Evolutionary conservation across 1,284 basidiomycete species (phyloP), one percentile per base, ranked within the genome.

Genomic region (Anthracocystis walkeri): DNA sequence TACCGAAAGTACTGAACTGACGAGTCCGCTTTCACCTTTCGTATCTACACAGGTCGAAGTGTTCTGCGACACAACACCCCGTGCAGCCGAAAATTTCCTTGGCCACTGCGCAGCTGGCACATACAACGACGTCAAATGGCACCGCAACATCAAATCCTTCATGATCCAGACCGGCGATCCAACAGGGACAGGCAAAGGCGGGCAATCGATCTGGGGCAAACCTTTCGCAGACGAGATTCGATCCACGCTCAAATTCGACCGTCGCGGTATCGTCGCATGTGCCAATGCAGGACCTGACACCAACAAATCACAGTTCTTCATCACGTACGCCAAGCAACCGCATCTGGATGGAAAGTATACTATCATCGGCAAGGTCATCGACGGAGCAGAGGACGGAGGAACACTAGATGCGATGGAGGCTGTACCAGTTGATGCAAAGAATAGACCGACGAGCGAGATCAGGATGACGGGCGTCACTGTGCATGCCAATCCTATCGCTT

Each of bases 131-230:
- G 93, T 91, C 80, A 87, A 96, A 27, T 98, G 96, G 86, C 96
- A 98, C 86, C 87, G 89, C 67, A 87, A 82, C 54, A 81, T 82
- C 68, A 74, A 72, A 38, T 56, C 69, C 0, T 98, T 98, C 85
- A 98, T 98, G 95, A 89, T 93, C 25, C 95, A 97, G 89, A 95
- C 94, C 0, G 96, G 95, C 51, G 95, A 99, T 85, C 95, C 95
- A 2, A 95, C 94, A 0, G 96, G 97, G 1, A 99, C 95, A 2
- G 96, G 97, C 1, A 88, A 92, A 54, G 97, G 96, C 7, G 96
- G 96, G 5, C 89, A 94, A 80, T 95, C 93, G 7, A 92, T 90
- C 83, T 99, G 97, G 96, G 95, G 93, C 5, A 93, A 92, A 27
- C 92, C 94, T 4, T 99, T 99, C 87, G 89, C 95, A 58, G 97